Evolutionary conservation across 352 stramenopile species (phyloP), one percentile per base, ranked within the genome.

Genomic region (Globisporangium orthogonon): DNA sequence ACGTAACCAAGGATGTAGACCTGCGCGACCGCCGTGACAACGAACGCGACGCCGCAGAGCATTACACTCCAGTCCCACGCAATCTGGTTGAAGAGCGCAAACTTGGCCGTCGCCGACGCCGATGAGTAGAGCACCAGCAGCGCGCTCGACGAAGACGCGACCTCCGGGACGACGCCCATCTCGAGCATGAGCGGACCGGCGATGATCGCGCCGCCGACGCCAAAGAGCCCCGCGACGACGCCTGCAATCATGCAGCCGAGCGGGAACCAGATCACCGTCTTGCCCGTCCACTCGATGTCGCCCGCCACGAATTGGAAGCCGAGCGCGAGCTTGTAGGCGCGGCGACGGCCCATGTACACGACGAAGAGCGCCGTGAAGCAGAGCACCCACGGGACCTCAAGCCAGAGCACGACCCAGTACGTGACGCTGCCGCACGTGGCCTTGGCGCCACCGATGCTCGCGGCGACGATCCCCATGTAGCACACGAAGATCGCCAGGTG

Each of bases 181-280:
- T 86, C 76, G 18, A 89, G 69, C 70, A 86, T 71, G 18, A 89
- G 60, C 3, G 76, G 78, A 1, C 78, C 74, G 10, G 72, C 76
- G 56, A 89, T 72, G 61, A 84, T 74, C 29, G 65, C 74, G 18
- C 69, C 76, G 30, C 74, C 76, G 37, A 86, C 67, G 56, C 71
- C 76, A 46, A 87, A 73, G 46, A 83, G 64, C 2, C 63, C 70
- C 3, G 74, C 72, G 13, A 79, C 62, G n/a, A 85, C 60, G 9
- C 74, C 74, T 0, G 67, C 72, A 28, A 69, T 13, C 4, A 73
- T 56, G 31, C 66, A 78, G 9, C 54, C 58, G 5, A 75, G 35
- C n/a, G 75, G 71, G 31, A 78, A 82, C 18, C 50, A 65, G 14
- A 68, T 28, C 18, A 78, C 65, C 7, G 71, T 74, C 60, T 75